Conservation (phyloP, 1,139 yeast species). For the Yamadazyma jaroonii region DNA sequence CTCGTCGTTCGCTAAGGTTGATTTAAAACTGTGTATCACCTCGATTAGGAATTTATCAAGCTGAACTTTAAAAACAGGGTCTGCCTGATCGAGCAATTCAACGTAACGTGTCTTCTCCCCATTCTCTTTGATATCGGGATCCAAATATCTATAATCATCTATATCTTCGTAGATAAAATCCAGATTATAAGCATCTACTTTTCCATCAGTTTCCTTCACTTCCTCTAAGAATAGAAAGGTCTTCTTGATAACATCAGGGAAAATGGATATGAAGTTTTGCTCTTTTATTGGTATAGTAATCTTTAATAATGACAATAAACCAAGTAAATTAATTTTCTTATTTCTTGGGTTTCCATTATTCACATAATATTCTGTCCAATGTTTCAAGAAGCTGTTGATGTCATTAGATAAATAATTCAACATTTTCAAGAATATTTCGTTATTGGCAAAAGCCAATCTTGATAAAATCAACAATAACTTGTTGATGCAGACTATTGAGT, state of each 20-base stretch:
- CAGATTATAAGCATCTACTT: conserved; percentile 60
- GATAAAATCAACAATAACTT: conserved; percentile 54
- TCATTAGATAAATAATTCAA: conserved; percentile 32
- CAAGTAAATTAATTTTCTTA: conserved; percentile 62
- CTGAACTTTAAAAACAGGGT: conserved; percentile 60
- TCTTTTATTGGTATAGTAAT: conserved; percentile 20
- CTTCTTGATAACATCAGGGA: conserved; percentile 44
- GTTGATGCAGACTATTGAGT: conserved; percentile 46
- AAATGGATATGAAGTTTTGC: conserved; percentile 23
- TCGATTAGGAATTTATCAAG: conserved; percentile 26
- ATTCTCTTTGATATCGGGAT: conserved; percentile 47
- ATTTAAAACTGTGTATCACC: conserved; percentile 20
- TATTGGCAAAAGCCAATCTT: conserved; percentile 49
- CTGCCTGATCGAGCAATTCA: conserved; percentile 41
- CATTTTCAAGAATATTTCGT: conserved; percentile 39
- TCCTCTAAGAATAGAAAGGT: conserved; percentile 71
- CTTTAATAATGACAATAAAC: conserved; percentile 43
- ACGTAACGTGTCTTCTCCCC: conserved; percentile 60
- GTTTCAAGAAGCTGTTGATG: conserved; percentile 20
- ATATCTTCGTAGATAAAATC: conserved; percentile 54
- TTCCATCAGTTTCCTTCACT: conserved; percentile 61
- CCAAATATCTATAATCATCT: conserved; percentile 46
- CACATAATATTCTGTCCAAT: conserved; percentile 38
- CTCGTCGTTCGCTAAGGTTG: conserved; percentile 19
- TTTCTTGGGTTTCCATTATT: conserved; percentile 67